Base-by-base conservation (phyloP, 169 alveolate species). In the Plasmodium yoelii region DNA sequence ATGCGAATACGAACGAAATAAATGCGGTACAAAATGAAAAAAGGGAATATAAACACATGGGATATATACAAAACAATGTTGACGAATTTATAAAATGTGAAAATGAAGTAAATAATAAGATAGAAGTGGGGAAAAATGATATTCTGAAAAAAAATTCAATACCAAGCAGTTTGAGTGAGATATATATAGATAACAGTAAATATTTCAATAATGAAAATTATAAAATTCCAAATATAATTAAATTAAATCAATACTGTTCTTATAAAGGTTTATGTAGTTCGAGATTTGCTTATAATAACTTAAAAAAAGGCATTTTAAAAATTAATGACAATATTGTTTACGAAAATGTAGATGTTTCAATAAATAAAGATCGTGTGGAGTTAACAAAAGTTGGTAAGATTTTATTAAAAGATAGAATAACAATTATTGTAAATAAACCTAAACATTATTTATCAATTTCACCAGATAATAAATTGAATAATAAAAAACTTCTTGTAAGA, bases 401-500 rank as follows among this genome's bases (percentile, higher is more conserved):
- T 12, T 73, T 86, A 13, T n/a, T 86, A 34, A 68, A 53, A 51
- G 71, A 86, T 51, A 86, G 71, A 86, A 70, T 86, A 55, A 86
- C 91, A n/a, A 86, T 86, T 19, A 70, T 86, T 59, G 12, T 86
- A 51, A 86, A 86, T 60, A 86, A 86, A 49, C 91, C 91, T 5
- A 68, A 68, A 86, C 34, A 86, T 69, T 86, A 86, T 47, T 34
- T 86, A 53, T 86, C 91, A 10, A 28, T 86, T 18, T 86, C 84
- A 53, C 42, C 68, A 10, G 91, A 86, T 53, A 65, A 69, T 63
- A 86, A 86, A 73, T 15, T 67, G 28, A 46, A 86, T 24, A 34
- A 34, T 34, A 86, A 86, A 57, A 86, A 86, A 71, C 53, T 86
- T 22, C 87, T 69, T 0, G 91, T 73, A 3, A 24, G 91, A 60